Conservation (phyloP, 2,329 filamentous ascomycete species). For the Penicillium brevicompactum region DNA sequence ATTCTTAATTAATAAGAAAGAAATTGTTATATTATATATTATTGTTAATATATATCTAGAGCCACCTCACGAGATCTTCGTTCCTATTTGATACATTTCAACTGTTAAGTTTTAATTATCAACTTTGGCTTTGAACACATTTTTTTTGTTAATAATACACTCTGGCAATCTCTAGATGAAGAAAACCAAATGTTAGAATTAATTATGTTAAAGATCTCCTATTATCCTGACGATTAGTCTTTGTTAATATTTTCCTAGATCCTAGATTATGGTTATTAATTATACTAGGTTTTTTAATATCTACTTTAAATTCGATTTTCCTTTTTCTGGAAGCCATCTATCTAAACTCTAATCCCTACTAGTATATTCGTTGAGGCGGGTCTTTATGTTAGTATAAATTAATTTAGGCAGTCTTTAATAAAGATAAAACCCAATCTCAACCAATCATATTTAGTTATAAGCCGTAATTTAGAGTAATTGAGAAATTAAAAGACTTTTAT, state of each 20-base stretch:
- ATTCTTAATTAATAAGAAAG: neutral
- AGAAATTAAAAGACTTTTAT: neutral
- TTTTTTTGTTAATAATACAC: neutral
- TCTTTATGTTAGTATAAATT: neutral
- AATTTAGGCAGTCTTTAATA: conserved; percentile 1
- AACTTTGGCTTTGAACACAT: too few relatives aligned
- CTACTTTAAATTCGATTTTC: conserved; percentile 1
- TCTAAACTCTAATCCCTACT: neutral
- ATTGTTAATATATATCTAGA: neutral
- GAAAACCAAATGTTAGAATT: neutral
- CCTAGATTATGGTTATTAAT: neutral
- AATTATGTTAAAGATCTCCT: neutral
- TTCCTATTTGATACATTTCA: neutral
- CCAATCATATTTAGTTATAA: neutral
- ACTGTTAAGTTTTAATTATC: neutral
- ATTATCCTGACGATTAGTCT: neutral
- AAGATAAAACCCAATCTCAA: neutral
- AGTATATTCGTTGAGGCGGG: neutral
- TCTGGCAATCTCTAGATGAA: neutral
- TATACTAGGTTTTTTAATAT: neutral
- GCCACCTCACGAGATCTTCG: neutral
- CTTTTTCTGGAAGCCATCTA: neutral
- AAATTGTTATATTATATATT: neutral
- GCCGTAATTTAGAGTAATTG: neutral
- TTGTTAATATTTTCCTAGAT: neutral